Evolutionary conservation across 768 basidiomycete genomes (phyloP), one percentile per base, ranked within the genome.

Genomic region (Termitomyces sp.): DNA sequence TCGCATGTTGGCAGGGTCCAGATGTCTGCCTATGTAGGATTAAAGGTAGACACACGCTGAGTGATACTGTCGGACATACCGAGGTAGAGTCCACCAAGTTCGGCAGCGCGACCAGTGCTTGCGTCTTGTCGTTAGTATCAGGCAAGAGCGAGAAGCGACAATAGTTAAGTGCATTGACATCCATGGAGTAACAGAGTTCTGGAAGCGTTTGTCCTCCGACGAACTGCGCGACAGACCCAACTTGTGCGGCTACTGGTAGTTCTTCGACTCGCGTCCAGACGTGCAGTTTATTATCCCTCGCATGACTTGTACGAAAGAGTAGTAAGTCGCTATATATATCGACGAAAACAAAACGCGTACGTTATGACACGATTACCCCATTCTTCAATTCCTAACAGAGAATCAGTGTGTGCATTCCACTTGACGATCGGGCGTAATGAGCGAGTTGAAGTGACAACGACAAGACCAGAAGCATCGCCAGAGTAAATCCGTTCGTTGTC

Each of bases 81-180:
- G 59, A 58, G 20, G 57, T 84, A 6, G 95, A 96, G 66, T 98
- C 93, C 9, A 94, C 80, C 24, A 98, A 77, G 66, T 95, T 95
- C 0, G 95, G 95, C 15, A 97, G 75, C 0, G 92, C 93, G 30
- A 98, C 69, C 47, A 94, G 72, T 1, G 83, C 87, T 65, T 66
- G 60, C 63, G 65, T 48, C 42, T 58, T 59, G 8, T 58, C 59
- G 48, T 53, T 63, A 30, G 50, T 63, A 64, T 61, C 55, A 34
- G 41, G 65, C 34, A 89, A 68, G 3, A 98, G 75, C 7, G 91
- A 89, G 72, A 97, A 95, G 2, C 89, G 85, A 72, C 96, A 98
- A 70, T 89, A 98, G 67, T 96, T 97, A 57, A 98, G 78, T 2
- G 96, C 87, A 68, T 99, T 99, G 59, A 95, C 87, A 66, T 94